Evolutionary conservation across 2,329 filamentous ascomycete genomes (phyloP).

Genomic region (Ceratocystis variospora): DNA sequence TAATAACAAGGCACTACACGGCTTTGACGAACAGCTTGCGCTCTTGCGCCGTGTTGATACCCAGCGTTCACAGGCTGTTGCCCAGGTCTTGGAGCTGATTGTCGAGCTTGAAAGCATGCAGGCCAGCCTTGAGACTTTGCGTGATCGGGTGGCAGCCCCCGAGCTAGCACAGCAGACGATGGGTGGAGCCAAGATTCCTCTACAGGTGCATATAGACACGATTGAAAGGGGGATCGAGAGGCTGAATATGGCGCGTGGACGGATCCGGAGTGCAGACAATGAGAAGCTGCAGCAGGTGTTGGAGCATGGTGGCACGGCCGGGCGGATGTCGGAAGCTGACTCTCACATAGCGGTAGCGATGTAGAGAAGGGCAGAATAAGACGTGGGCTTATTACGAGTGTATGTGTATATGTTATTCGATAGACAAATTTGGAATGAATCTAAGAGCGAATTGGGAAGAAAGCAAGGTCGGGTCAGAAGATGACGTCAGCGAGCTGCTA

Average conservation of each 20-base stretch:
- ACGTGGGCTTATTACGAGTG: neutral
- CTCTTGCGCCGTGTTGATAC: constrained; percentile 51
- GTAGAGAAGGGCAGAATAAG: neutral
- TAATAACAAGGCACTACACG: constrained; percentile 46
- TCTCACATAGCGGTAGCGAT: neutral
- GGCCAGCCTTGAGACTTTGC: constrained; percentile 54
- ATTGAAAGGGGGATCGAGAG: constrained; percentile 61
- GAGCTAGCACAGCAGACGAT: constrained; percentile 40
- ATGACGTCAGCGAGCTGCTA: neutral
- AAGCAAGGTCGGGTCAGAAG: neutral
- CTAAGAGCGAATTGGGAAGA: neutral
- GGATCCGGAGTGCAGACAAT: constrained; percentile 45
- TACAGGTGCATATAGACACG: constrained; percentile 61
- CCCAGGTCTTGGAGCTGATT: constrained; percentile 55
- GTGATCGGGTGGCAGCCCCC: constrained; percentile 55
- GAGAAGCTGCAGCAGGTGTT: constrained; percentile 42
- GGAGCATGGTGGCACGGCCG: constrained; percentile 28
- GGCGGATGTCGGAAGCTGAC: constrained; percentile 21
- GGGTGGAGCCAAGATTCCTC: constrained; percentile 36
- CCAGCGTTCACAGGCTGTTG: constrained; percentile 52
- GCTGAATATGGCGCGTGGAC: constrained; percentile 49
- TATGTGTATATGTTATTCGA: constrained; percentile 6
- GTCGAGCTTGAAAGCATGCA: constrained; percentile 62
- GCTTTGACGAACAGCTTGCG: constrained; percentile 47
- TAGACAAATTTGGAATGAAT: constrained; percentile 12